phyloP scores from a whole-genome alignment of 495 filamentous ascomycete species.

The Aspergillus campestris region DNA sequence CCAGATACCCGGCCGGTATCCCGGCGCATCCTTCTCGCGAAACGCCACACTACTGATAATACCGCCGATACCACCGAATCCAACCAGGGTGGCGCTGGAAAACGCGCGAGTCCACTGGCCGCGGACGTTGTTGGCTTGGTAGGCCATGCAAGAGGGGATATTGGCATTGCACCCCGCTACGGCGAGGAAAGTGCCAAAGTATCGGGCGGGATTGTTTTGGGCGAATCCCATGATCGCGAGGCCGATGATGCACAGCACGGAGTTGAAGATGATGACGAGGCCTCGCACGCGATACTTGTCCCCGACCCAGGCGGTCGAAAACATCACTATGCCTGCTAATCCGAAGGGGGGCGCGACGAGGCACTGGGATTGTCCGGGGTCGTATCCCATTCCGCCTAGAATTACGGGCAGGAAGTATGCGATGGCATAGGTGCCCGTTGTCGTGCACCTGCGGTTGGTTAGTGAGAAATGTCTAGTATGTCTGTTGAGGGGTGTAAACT shows the following conservation, averaged over 20 bases:
- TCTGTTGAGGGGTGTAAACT: not conserved
- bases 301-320: slow-evolving; percentile 38
- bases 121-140: slow-evolving; percentile 59
- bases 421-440: slow-evolving; percentile 54
- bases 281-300: slow-evolving; percentile 52
- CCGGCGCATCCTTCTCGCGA: slow-evolving; percentile 47
- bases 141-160: slow-evolving; percentile 48
- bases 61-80: slow-evolving; percentile 50
- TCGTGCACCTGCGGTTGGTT: slow-evolving; percentile 30
- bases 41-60: slow-evolving; percentile 52
- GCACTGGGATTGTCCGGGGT: slow-evolving; percentile 47
- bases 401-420: slow-evolving; percentile 64
- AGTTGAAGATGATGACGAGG: slow-evolving; percentile 49
- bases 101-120: slow-evolving; percentile 61
- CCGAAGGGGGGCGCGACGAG: slow-evolving; percentile 56
- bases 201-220: slow-evolving; percentile 40
- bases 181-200: slow-evolving; percentile 57
- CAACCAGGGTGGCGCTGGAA: slow-evolving; percentile 46
- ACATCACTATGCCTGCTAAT: slow-evolving; percentile 54
- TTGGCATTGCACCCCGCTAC: slow-evolving; percentile 54
- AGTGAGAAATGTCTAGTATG: not conserved
- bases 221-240: slow-evolving; percentile 48
- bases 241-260: slow-evolving; percentile 39
- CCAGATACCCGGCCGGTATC: slow-evolving; percentile 48
- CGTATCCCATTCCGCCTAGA: slow-evolving; percentile 52